Percentiles rank a stretch among this genome's conserved stretches.
Evolutionary conservation across 106 monocot genomes (phyloP).

Genomic region (Acanthochlamys bracteata): DNA sequence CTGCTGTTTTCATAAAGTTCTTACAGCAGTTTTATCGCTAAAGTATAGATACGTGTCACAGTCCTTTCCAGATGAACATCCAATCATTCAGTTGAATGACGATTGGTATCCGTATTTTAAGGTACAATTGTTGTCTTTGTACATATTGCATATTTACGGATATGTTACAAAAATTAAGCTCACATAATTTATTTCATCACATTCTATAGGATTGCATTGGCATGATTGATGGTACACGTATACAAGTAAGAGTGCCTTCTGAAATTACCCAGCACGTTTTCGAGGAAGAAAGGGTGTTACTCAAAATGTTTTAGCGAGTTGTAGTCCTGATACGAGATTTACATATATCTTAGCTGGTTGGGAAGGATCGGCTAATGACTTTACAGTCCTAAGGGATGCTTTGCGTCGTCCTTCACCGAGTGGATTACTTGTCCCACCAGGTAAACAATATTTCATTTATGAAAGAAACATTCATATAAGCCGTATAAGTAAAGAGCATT

Average conservation of each 20-base stretch:
- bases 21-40: background rate
- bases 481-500: background rate
- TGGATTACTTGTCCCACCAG: background rate
- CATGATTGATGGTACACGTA: background rate
- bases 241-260: background rate
- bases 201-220: slow-evolving; percentile 1
- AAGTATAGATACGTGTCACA: too few species aligned
- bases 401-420: background rate
- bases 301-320: slow-evolving; percentile 2
- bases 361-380: slow-evolving; percentile 14
- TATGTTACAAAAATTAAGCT: background rate
- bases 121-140: background rate
- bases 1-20: background rate
- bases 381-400: slow-evolving; percentile 2
- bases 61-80: background rate
- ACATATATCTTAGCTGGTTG: slow-evolving; percentile 5
- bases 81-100: background rate
- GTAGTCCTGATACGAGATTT: background rate
- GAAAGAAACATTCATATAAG: background rate
- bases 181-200: background rate
- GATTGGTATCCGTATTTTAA: background rate
- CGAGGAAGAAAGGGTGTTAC: background rate
- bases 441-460: background rate
- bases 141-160: too few species aligned
- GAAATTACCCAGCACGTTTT: background rate